Base-by-base conservation (phyloP, 257 asterid species). In the Lycium barbarum region DNA sequence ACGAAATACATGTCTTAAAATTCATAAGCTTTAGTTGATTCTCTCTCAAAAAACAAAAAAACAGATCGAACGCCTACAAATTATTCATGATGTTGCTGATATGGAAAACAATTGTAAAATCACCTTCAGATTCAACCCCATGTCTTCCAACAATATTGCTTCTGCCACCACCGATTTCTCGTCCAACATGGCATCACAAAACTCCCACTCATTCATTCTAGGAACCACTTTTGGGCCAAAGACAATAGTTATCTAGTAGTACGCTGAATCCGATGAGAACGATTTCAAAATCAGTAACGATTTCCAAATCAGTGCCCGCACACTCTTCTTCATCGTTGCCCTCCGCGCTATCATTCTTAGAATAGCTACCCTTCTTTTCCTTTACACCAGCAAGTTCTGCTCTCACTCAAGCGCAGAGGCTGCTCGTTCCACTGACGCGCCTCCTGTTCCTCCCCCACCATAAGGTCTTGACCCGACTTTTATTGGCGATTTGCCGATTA, bases 221-320 rank as follows among this genome's bases (percentile, higher is more conserved):
- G 45, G 45, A 40, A 40, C 45, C 45, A 5, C 45, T 40, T 26
- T 40, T 40, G 45, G 45, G 45, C 45, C 3, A 40, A 40, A 40
- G 5, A 40, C 45, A 40, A 5, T 40, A 40, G 45, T 40, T 40
- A 40, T 40, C 65, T 94, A 98, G 98, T 91, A 89, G 93, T 91
- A 89, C 90, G 85, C 93, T n/a, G 96, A 91, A 35, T 91, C 89
- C 88, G 96, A 93, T 91, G 97, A 94, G 93, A 83, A 84, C 85
- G 89, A 89, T 84, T 92, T 91, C 92, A 90, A 91, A 89, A 89
- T 94, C 90, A 93, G 91, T 2, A 83, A 84, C 85, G 89, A 89
- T 84, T 92, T 91, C 92, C 91, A 91, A 89, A 89, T 94, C 90
- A 93, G 91, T 2, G 95, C 97, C 80, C 93, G 91, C 18, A 89